Conservation (phyloP, 2,329 filamentous ascomycete species). For the Neopestalotiopsis sp. region DNA sequence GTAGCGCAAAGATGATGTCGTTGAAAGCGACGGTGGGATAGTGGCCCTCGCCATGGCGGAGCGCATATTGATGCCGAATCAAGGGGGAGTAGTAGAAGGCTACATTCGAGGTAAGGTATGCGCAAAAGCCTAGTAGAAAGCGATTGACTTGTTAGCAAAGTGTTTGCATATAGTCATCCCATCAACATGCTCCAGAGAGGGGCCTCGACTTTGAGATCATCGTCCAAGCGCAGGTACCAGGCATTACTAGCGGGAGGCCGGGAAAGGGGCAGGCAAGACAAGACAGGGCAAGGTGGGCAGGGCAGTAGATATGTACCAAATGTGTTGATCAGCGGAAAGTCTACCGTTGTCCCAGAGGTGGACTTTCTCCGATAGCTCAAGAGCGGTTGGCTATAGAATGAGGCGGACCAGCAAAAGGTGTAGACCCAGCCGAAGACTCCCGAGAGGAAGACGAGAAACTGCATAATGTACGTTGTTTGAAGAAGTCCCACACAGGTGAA, state of each 20-base stretch:
- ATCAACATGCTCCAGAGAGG: background rate
- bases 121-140: slow-evolving; percentile 63
- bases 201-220: background rate
- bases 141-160: slow-evolving; percentile 6
- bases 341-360: slow-evolving; percentile 83
- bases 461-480: slow-evolving; percentile 29
- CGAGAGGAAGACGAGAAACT: slow-evolving; percentile 56
- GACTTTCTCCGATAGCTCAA: slow-evolving; percentile 79
- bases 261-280: background rate
- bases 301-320: slow-evolving; percentile 49
- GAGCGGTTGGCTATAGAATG: slow-evolving; percentile 90
- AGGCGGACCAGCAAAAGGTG: slow-evolving; percentile 79
- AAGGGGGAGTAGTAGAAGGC: slow-evolving; percentile 80
- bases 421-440: slow-evolving; percentile 78
- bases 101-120: slow-evolving; percentile 77
- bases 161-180: too few species aligned
- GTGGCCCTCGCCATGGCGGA: slow-evolving; percentile 64
- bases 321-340: slow-evolving; percentile 81
- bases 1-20: slow-evolving; percentile 85
- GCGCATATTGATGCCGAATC: slow-evolving; percentile 83
- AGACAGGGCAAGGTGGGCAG: background rate
- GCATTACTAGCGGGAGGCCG: too few species aligned
- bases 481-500: background rate
- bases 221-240: background rate
- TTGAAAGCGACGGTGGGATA: slow-evolving; percentile 88